phyloP scores from a whole-genome alignment of 2,329 filamentous ascomycete genomes.

The Leptographium lundbergii region DNA sequence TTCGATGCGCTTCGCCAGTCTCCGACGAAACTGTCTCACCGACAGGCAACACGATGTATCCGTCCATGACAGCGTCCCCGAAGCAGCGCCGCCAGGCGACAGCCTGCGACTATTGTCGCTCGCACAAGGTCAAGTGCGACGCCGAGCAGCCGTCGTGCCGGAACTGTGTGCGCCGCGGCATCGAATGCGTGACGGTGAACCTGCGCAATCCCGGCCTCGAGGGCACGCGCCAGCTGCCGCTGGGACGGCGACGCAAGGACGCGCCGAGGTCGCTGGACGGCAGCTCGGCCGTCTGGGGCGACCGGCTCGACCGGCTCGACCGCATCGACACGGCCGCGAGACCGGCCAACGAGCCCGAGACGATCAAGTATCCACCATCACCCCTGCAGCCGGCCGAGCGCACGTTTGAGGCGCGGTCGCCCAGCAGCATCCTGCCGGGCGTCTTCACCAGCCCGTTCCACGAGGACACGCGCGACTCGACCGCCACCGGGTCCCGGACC shows the following conservation, averaged over 20 bases:
- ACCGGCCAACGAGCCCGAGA: not conserved
- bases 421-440: not conserved
- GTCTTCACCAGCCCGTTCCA: not conserved
- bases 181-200: slow-evolving; percentile 4
- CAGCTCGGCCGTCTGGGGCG: not conserved
- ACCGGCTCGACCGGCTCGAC: no score
- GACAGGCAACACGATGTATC: not conserved
- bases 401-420: not conserved
- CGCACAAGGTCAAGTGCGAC: slow-evolving; percentile 9
- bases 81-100: slow-evolving; percentile 1
- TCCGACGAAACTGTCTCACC: not conserved
- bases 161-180: slow-evolving; percentile 1
- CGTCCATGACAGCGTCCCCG: not conserved
- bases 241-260: not conserved
- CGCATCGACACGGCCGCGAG: not conserved
- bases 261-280: not conserved
- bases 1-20: not conserved
- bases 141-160: slow-evolving; percentile 5
- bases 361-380: not conserved
- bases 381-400: not conserved
- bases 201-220: slow-evolving; percentile 1
- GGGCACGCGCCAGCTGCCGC: not conserved
- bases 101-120: slow-evolving; percentile 7
- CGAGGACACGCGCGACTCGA: not conserved
- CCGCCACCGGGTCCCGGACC: not conserved